Conservation (phyloP, 331 rosid genomes). For the Quercus tomentella region DNA sequence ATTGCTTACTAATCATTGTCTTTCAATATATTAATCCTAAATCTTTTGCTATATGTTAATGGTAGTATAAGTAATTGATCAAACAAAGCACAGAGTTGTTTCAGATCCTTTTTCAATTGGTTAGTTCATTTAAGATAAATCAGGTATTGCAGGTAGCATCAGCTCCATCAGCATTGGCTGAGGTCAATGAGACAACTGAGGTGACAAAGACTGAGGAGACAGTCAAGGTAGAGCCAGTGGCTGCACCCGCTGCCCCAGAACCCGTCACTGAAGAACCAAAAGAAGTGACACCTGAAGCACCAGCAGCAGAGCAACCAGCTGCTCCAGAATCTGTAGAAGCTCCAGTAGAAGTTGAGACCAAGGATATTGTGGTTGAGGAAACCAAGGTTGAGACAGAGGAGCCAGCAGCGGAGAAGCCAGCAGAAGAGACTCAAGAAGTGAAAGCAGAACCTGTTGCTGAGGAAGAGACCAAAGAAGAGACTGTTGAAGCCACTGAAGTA, state of each 20-base stretch:
- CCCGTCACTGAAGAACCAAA: constrained; percentile 22
- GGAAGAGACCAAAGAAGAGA: constrained; percentile 23
- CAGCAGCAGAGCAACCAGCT: constrained; percentile 14
- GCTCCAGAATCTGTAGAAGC: constrained; percentile 13
- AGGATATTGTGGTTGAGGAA: constrained; percentile 28
- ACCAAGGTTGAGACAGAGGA: constrained; percentile 37
- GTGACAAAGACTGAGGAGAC: constrained; percentile 31
- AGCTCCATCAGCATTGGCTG: constrained; percentile 33
- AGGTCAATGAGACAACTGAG: constrained; percentile 38
- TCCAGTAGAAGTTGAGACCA: constrained; percentile 26
- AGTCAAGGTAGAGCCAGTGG: constrained; percentile 31
- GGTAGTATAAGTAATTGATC: background rate
- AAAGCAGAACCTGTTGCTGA: constrained; percentile 27
- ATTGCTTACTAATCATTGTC: no score
- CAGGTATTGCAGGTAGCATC: constrained; percentile 61
- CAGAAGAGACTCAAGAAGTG: constrained; percentile 27
- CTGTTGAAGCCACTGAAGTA: constrained; percentile 29
- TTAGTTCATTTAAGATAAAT: background rate
- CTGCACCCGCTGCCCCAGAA: constrained; percentile 31
- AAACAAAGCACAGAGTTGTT: constrained; percentile 1
- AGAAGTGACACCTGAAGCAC: constrained; percentile 15
- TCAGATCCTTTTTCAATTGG: background rate
- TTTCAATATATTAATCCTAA: background rate
- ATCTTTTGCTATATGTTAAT: no score
- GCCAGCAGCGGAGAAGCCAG: constrained; percentile 25